Evolutionary conservation across 805 yeast genomes (phyloP), one percentile per base, ranked within the genome.

Genomic region (Cyberlindnera veronae): DNA sequence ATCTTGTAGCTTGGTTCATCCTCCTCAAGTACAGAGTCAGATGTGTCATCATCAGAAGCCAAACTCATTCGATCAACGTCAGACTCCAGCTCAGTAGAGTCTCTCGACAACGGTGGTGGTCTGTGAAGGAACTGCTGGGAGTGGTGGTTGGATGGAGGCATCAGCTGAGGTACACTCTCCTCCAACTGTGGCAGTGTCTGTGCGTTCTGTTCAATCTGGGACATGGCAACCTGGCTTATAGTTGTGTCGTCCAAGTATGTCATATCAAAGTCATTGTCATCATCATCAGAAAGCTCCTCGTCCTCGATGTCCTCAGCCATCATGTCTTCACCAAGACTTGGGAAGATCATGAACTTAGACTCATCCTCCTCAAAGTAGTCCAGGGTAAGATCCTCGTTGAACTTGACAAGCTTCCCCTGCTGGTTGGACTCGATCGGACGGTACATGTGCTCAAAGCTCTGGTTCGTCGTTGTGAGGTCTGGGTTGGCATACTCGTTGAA

Each of bases 51-150:
- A 26, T 53, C 49, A 28, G 67, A 68, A 26, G 65, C 65, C 32
- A 67, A 48, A 31, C 67, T 68, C 54, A 63, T 70, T 39, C 68
- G 72, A 29, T 69, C 70, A 34, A 67, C 67, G 41, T 69, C 73
- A 6, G 64, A 67, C 38, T 66, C 67, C 31, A 63, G 62, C 33
- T 65, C 67, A 12, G 51, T 49, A 7, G 51, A 47, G 29, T 50
- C 55, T 23, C 46, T 42, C n/a, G 46, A 38, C 20, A 42, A 16
- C 20, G 39, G 41, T 19, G 24, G 29, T 19, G 21, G 19, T 36
- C 30, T 18, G 6, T 38, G 34, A 23, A 38, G 27, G 15, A 14
- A 28, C 29, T 34, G 35, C 26, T 38, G 44, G 34, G 41, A 23
- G 10, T 34, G 17, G n/a, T 14, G 33, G 35, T 34, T 26, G 6